Evolutionary conservation across 495 filamentous ascomycete genomes (phyloP).

Genomic region (Daldinia vernicosa): DNA sequence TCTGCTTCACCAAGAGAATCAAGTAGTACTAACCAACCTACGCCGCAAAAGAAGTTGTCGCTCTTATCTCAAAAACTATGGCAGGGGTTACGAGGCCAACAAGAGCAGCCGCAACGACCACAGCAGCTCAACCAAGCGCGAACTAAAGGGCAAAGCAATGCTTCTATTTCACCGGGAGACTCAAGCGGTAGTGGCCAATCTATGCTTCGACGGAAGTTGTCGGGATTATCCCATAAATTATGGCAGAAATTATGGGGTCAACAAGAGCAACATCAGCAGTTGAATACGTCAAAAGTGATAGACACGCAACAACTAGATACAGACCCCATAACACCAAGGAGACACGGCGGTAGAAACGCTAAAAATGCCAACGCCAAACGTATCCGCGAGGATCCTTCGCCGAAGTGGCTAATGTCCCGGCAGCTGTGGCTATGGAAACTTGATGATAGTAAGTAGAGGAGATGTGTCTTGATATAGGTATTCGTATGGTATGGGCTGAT

Average conservation of each 20-base stretch:
- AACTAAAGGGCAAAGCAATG: neutral
- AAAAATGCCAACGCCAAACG: conserved; percentile 1
- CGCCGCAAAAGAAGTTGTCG: neutral
- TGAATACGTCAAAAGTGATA: neutral
- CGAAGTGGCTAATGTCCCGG: neutral
- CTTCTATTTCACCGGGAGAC: neutral
- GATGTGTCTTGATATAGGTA: neutral
- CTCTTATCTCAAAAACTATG: neutral
- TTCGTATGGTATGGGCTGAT: neutral
- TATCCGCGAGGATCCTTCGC: conserved; percentile 1
- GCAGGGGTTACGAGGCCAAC: neutral
- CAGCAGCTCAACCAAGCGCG: neutral
- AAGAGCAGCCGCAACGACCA: neutral
- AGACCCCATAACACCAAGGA: neutral
- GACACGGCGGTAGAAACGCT: neutral
- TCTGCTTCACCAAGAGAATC: neutral
- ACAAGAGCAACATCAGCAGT: neutral
- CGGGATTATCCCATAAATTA: neutral
- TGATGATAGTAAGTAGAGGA: neutral
- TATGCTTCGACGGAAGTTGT: neutral
- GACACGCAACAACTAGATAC: neutral
- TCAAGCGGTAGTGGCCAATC: neutral
- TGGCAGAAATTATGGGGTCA: neutral
- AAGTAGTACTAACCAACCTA: neutral
- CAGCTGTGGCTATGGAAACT: neutral